Percentiles rank a stretch among this genome's conserved stretches.
Conservation (phyloP, 1,139 yeast genomes). For the Insectozyma bohioensis region DNA sequence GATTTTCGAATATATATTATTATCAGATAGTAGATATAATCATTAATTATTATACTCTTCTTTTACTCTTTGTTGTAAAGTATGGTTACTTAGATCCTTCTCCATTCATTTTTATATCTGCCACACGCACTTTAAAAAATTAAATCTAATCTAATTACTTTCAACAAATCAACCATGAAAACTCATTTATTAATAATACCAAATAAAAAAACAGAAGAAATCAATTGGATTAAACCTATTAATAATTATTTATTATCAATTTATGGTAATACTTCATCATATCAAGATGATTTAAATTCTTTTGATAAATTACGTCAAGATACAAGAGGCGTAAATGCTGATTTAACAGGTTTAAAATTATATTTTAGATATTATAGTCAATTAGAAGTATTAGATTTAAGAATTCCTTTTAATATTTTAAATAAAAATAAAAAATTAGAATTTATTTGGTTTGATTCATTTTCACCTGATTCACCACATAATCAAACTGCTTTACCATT, state of each 20-base stretch:
- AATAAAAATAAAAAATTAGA: slow-evolving; percentile 53
- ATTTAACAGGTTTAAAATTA: slow-evolving; percentile 48
- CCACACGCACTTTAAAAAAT: neutral
- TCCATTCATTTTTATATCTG: no score
- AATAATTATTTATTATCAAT: slow-evolving; percentile 56
- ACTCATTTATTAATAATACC: slow-evolving; percentile 39
- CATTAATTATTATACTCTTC: no score
- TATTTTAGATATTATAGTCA: slow-evolving; percentile 78
- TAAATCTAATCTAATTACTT: no score
- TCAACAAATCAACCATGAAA: slow-evolving; percentile 36
- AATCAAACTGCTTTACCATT: slow-evolving; percentile 65
- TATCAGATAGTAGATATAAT: no score
- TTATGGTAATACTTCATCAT: slow-evolving; percentile 64
- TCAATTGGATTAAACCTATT: slow-evolving; percentile 69
- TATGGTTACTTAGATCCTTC: no score
- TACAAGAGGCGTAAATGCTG: slow-evolving; percentile 56
- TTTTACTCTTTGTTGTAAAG: no score
- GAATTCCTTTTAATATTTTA: slow-evolving; percentile 64
- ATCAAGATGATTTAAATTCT: slow-evolving; percentile 52
- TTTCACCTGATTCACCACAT: slow-evolving; percentile 39
- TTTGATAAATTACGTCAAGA: slow-evolving; percentile 66
- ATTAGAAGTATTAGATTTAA: slow-evolving; percentile 72
- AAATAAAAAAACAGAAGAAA: slow-evolving; percentile 54
- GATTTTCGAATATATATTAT: no score
- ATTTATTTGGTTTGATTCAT: slow-evolving; percentile 84